Percentiles rank a stretch among this genome's conserved stretches.
Conservation (phyloP, 768 basidiomycete genomes). For the Lactarius quietus region DNA sequence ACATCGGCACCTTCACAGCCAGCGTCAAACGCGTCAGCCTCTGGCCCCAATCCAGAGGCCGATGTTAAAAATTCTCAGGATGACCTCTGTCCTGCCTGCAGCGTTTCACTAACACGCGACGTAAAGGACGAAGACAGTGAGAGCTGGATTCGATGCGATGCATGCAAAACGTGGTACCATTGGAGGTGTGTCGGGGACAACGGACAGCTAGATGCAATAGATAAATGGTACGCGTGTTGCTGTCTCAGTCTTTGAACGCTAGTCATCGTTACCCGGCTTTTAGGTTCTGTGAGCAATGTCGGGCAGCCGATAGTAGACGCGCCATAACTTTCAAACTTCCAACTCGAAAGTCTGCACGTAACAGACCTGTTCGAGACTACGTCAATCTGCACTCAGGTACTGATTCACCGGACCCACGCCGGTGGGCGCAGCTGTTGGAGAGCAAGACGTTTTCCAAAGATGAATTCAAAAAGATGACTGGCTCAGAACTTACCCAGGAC, state of each 20-base stretch:
- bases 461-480: constrained; percentile 64
- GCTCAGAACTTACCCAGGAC: constrained; percentile 58
- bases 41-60: constrained; percentile 1
- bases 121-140: constrained; percentile 49
- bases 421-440: constrained; percentile 66
- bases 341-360: constrained; percentile 76
- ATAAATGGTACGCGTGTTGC: constrained; percentile 63
- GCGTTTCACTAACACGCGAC: constrained; percentile 28
- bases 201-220: constrained; percentile 60
- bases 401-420: constrained; percentile 56
- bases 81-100: constrained; percentile 23
- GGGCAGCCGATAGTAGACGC: constrained; percentile 54
- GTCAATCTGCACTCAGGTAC: constrained; percentile 67
- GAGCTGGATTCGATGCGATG: constrained; percentile 80
- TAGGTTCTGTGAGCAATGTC: constrained; percentile 72
- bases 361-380: constrained; percentile 72
- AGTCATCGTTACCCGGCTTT: constrained; percentile 6
- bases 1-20: constrained; percentile 2
- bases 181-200: constrained; percentile 75
- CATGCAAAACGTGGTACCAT: constrained; percentile 80
- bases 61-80: constrained; percentile 6
- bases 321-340: constrained; percentile 73
- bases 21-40: background rate
- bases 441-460: constrained; percentile 60
- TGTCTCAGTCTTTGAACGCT: constrained; percentile 23